phyloP scores from a whole-genome alignment of 2,329 filamentous ascomycete genomes.

The Neofusicoccum parvum region DNA sequence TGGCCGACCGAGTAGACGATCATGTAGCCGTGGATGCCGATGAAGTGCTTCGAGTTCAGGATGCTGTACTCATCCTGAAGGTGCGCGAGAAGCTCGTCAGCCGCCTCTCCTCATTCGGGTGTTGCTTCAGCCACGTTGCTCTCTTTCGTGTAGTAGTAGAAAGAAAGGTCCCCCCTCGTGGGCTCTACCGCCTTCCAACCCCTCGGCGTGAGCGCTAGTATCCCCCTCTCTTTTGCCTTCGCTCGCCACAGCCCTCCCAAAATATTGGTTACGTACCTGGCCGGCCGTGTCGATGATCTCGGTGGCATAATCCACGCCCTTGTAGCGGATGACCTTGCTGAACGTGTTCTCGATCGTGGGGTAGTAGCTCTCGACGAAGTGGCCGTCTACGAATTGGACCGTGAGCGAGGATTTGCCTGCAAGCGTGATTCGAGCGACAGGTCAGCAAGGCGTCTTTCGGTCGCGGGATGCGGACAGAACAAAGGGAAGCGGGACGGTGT shows the following conservation, averaged over 20 bases:
- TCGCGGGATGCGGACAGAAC: neutral
- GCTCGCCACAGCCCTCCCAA: no score
- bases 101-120: conserved; percentile 1
- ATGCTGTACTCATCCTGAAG: conserved; percentile 94
- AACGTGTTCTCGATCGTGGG: conserved; percentile 99
- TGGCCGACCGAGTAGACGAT: conserved; percentile 97
- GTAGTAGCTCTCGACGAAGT: conserved; percentile 99
- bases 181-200: no score
- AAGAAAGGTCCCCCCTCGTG: neutral
- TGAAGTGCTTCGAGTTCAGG: conserved; percentile 97
- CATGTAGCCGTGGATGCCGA: conserved; percentile 98
- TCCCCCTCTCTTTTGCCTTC: neutral
- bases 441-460: neutral
- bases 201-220: no score
- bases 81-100: conserved; percentile 28
- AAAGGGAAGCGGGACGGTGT: conserved; percentile 40
- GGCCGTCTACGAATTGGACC: conserved; percentile 94
- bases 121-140: neutral
- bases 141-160: no score
- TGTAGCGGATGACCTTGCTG: conserved; percentile 90
- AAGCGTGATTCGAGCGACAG: conserved; percentile 9
- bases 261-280: conserved; percentile 62
- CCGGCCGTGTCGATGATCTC: conserved; percentile 99
- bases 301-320: conserved; percentile 88
- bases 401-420: conserved; percentile 96